Base-by-base conservation (phyloP, 805 yeast species). In the Suhomyces emberorum region DNA sequence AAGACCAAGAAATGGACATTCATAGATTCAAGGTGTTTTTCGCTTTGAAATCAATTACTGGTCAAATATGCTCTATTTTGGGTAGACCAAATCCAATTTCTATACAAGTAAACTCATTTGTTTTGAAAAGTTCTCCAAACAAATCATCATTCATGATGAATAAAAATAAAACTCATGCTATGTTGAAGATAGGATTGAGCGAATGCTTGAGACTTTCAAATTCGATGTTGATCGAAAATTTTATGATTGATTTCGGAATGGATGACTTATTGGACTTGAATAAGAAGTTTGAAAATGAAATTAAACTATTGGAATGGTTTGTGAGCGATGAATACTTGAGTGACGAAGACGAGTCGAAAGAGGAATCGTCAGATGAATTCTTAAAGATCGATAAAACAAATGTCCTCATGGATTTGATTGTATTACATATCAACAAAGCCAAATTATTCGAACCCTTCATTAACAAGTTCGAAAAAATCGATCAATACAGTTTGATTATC, bases 31-130 rank as follows among this genome's bases (percentile, higher is more conserved):
- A 74, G 29, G 60, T 72, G 4, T 75, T 79, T 77, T 70, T 72
- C 38, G 74, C 74, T 2, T 59, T 74, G 36, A 69, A 71, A 42
- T 64, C 69, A 40, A 55, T 71, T 17, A 58, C 70, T n/a, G 72
- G 76, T 2, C 73, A 72, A 23, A 46, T 72, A 14, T 73, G 79
- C 46, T 70, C 77, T 0, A 69, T 73, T 11, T 55, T 74, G 17
- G 79, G 79, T 7, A 57, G 79, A 43, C 79, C 79, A 3, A 74
- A 73, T 42, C 80, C 80, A 1, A 74, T 75, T 7, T 68, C 76
- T 1, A 52, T 66, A 21, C 70, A 63, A 43, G 64, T 65, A 9
- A 57, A 58, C 38, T 54, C 55, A 14, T 42, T 48, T 3, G 55
- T 63, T 5, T 43, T 59, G 31, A 52, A 54, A 37, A 43, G 57